These are phyloP conservation scores for Emericellopsis atlantica DNA, from an alignment of 2,329 filamentous ascomycete species.

Conservation along the genomic window DNA sequence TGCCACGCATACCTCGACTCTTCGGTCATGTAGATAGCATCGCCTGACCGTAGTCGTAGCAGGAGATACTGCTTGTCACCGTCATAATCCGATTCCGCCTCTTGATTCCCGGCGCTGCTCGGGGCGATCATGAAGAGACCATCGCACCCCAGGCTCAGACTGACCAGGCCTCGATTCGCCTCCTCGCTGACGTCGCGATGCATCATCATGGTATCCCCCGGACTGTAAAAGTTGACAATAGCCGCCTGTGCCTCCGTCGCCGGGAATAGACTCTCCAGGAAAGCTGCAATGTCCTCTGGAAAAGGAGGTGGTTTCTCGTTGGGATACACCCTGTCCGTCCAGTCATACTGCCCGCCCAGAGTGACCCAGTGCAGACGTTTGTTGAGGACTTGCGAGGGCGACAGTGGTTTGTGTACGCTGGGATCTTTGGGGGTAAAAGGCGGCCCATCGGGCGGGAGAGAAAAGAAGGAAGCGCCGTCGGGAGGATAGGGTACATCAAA, in stretches of 20 bases:
- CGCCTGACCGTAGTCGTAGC: constrained; percentile 66
- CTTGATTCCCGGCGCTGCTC: constrained; percentile 16
- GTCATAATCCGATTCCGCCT: constrained; percentile 2
- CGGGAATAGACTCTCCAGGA: constrained; percentile 63
- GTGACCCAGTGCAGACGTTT: constrained; percentile 88
- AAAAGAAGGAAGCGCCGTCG: constrained; percentile 38
- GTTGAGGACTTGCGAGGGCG: constrained; percentile 56
- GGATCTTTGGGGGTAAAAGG: constrained; percentile 58
- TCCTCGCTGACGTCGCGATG: constrained; percentile 90
- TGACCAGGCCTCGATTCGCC: constrained; percentile 65
- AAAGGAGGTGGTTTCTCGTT: constrained; percentile 55
- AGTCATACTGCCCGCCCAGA: constrained; percentile 91
- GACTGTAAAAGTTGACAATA: constrained; percentile 86
- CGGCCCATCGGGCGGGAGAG: constrained; percentile 23
- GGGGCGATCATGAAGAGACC: constrained; percentile 76
- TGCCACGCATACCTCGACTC: constrained; percentile 86
- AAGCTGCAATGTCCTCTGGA: constrained; percentile 55
- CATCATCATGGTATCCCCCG: constrained; percentile 81
- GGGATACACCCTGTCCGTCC: constrained; percentile 80
- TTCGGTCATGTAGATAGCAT: constrained; percentile 81
- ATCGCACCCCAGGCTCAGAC: constrained; percentile 82
- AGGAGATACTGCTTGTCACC: constrained; percentile 37
- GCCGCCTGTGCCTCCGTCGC: constrained; percentile 73
- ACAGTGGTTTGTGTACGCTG: constrained; percentile 60
- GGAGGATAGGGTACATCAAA: constrained; percentile 53